Evolutionary conservation across 768 basidiomycete species (phyloP).

Genomic region (Lentinula sp.): DNA sequence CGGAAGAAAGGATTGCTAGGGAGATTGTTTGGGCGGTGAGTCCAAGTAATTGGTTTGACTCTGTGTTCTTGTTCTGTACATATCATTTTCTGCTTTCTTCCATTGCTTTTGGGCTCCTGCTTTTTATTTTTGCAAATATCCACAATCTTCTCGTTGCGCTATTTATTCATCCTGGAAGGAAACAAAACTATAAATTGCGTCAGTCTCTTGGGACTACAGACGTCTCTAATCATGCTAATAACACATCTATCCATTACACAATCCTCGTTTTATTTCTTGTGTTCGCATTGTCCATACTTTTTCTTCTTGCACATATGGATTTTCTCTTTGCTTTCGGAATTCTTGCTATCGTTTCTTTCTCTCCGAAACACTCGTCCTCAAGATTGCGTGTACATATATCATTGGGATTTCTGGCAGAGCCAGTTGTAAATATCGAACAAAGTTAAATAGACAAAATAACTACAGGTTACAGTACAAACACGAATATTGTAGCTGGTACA

Average conservation of each 20-base stretch:
- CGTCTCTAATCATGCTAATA: not conserved
- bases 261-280: not conserved
- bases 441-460: not conserved
- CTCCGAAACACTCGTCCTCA: not conserved
- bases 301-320: not conserved
- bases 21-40: constrained; percentile 1
- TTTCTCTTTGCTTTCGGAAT: not conserved
- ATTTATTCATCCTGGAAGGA: not conserved
- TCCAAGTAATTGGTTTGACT: not conserved
- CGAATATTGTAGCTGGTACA: not conserved
- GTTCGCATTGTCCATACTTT: not conserved
- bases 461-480: not conserved
- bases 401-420: not conserved
- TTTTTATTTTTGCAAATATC: not conserved
- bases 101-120: not conserved
- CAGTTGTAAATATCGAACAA: not conserved
- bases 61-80: not conserved
- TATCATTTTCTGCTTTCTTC: not conserved
- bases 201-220: not conserved
- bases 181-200: not conserved
- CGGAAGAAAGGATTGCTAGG: not conserved
- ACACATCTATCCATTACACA: not conserved
- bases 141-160: not conserved
- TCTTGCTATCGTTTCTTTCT: not conserved
- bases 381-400: not conserved